phyloP scores from a whole-genome alignment of 257 asterid genomes.

The Solanum sejunctum region DNA sequence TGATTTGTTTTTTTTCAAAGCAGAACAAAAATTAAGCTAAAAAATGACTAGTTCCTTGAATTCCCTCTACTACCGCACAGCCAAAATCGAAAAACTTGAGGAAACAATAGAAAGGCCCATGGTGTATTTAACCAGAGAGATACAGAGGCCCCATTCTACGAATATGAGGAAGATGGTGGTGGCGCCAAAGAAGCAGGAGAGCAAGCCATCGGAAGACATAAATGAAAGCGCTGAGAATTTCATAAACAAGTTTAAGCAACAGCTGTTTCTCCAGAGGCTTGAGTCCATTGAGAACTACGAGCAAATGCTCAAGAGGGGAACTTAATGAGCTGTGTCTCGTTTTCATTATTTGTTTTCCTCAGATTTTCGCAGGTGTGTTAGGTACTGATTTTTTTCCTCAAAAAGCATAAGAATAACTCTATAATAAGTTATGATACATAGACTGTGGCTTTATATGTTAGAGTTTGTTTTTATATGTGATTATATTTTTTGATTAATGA shows the following conservation, averaged over 20 bases:
- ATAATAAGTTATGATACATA: too few species aligned
- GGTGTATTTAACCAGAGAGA: neutral
- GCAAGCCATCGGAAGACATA: constrained; percentile 35
- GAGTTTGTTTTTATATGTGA: too few species aligned
- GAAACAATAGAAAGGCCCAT: neutral
- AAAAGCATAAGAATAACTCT: too few species aligned
- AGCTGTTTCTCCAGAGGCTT: constrained; percentile 55
- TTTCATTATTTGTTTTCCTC: neutral
- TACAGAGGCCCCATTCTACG: neutral
- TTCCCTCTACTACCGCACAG: neutral
- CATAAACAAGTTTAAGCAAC: constrained; percentile 54
- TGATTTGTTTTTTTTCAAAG: too few species aligned
- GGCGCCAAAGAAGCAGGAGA: constrained; percentile 19
- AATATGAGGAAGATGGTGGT: neutral
- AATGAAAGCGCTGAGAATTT: constrained; percentile 65
- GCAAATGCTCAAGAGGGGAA: constrained; percentile 60
- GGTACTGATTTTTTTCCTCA: too few species aligned
- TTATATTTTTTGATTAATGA: too few species aligned
- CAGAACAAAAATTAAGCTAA: neutral
- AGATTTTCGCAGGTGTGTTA: too few species aligned
- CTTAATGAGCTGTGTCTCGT: neutral
- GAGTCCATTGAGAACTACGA: constrained; percentile 68
- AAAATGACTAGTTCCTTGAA: neutral
- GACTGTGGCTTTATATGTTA: too few species aligned
- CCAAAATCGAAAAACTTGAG: neutral